These are phyloP conservation scores for Arachis monticola DNA, from an alignment of 331 rosid species.

Conservation along the genomic window DNA sequence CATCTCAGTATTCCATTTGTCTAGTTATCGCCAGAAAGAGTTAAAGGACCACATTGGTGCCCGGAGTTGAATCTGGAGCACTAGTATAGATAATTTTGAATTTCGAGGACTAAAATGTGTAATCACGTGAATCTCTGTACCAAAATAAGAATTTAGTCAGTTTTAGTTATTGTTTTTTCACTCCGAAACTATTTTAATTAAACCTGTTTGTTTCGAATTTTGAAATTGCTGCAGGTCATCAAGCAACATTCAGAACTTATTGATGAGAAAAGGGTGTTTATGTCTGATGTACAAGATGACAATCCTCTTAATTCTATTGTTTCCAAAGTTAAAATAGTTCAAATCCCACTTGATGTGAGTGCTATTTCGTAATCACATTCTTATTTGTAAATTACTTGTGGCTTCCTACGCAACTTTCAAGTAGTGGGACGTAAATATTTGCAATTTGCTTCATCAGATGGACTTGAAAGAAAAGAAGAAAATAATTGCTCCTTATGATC, in stretches of 20 bases:
- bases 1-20: no score
- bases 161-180: no score
- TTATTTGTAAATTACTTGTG: neutral
- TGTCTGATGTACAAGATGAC: constrained; percentile 46
- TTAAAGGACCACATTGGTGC: no score
- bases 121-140: no score
- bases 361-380: neutral
- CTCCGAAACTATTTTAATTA: neutral
- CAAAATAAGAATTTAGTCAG: no score
- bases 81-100: no score
- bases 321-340: constrained; percentile 36
- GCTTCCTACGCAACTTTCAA: neutral
- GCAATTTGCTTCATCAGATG: constrained; percentile 35
- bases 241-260: constrained; percentile 36
- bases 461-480: constrained; percentile 19
- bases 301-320: constrained; percentile 51
- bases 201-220: neutral
- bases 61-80: no score
- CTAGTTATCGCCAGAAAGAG: no score
- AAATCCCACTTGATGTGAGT: constrained; percentile 33
- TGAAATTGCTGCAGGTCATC: constrained; percentile 39
- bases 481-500: constrained; percentile 37
- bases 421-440: neutral
- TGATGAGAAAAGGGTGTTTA: constrained; percentile 42
- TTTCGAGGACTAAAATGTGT: no score